These are phyloP conservation scores for Kurtzmaniella natalensis DNA, from an alignment of 1,139 yeast genomes.

Conservation along the genomic window DNA sequence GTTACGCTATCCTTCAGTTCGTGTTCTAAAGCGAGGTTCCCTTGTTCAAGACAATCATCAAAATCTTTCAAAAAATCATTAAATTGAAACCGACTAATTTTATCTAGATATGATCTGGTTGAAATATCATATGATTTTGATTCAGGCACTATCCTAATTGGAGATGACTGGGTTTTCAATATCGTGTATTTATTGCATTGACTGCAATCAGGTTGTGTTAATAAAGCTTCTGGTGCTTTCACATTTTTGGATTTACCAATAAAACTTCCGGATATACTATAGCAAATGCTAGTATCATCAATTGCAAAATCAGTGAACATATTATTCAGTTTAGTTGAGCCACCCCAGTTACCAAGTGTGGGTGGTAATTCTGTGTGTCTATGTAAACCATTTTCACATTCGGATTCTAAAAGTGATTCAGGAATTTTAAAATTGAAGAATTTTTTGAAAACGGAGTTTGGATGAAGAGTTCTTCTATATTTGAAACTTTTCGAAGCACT, in stretches of 20 bases:
- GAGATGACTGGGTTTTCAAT: constrained; percentile 28
- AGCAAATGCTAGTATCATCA: constrained; percentile 29
- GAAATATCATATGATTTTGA: constrained; percentile 9
- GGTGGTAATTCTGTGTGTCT: constrained; percentile 39
- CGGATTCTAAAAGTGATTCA: constrained; percentile 33
- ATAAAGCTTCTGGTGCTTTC: constrained; percentile 11
- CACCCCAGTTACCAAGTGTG: constrained; percentile 22
- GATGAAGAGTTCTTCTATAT: constrained; percentile 21
- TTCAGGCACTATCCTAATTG: constrained; percentile 29
- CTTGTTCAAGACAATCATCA: constrained; percentile 21
- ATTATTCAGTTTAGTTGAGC: not conserved
- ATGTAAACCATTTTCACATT: constrained; percentile 31
- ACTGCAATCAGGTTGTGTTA: constrained; percentile 34
- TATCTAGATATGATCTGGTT: constrained; percentile 11
- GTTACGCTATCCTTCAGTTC: not conserved
- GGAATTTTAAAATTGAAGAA: constrained; percentile 42
- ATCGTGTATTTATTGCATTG: constrained; percentile 42
- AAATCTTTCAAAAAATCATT: constrained; percentile 24
- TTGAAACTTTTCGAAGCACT: constrained; percentile 25
- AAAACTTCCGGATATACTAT: constrained; percentile 37
- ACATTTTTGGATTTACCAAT: constrained; percentile 31
- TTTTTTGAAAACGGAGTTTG: constrained; percentile 31
- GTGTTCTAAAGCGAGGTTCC: not conserved
- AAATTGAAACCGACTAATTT: constrained; percentile 19
- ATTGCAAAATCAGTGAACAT: constrained; percentile 17